Conservation (phyloP, 2,329 filamentous ascomycete genomes). For the Thermoascus crustaceus region DNA sequence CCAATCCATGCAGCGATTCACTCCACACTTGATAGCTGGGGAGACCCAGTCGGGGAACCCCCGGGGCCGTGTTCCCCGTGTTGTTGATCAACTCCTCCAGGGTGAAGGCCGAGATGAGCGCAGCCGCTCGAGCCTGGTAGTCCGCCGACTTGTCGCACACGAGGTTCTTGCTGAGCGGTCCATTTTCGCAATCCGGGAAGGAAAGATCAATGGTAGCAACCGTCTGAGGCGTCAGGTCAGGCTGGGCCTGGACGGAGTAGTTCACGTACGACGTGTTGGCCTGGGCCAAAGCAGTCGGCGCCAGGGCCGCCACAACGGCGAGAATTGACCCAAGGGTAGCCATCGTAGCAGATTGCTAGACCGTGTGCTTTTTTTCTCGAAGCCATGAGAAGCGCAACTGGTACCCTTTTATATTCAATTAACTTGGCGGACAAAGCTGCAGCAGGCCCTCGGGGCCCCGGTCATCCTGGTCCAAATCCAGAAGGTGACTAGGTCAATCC, state of each 20-base stretch:
- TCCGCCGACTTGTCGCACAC: constrained; percentile 43
- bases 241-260: constrained; percentile 19
- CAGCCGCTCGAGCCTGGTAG: constrained; percentile 35
- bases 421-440: not conserved
- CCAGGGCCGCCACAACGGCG: constrained; percentile 14
- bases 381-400: not conserved
- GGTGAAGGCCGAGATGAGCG: constrained; percentile 45
- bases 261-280: constrained; percentile 20
- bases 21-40: constrained; percentile 55
- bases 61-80: constrained; percentile 42
- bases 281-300: constrained; percentile 17
- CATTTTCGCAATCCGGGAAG: constrained; percentile 46
- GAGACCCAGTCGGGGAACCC: constrained; percentile 49
- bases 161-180: constrained; percentile 42
- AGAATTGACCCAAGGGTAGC: constrained; percentile 9
- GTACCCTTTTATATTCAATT: not conserved
- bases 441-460: not conserved
- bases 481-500: not conserved
- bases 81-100: constrained; percentile 49
- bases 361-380: not conserved
- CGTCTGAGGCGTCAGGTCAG: constrained; percentile 15
- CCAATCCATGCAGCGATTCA: constrained; percentile 54
- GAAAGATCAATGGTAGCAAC: constrained; percentile 13
- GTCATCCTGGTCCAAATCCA: not conserved
- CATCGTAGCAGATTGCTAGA: constrained; percentile 10